These are phyloP conservation scores for Plantago elongata DNA, from an alignment of 257 asterid species.

Conservation along the genomic window DNA sequence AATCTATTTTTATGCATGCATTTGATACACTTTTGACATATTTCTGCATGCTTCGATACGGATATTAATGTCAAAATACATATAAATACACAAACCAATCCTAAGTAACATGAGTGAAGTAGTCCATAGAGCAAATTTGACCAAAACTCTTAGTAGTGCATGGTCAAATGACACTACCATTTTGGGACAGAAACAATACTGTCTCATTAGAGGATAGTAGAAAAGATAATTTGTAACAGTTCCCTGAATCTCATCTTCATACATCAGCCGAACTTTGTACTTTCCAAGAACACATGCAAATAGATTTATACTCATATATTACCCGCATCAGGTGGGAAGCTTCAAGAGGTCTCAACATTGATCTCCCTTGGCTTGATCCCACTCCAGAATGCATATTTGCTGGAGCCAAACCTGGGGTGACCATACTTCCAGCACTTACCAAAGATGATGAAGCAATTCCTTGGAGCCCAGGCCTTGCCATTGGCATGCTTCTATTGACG, in stretches of 20 bases:
- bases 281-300: conserved; percentile 3
- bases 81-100: too few species aligned
- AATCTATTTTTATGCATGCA: too few species aligned
- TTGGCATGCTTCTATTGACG: conserved; percentile 57
- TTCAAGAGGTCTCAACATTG: conserved; percentile 60
- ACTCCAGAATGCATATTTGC: conserved; percentile 61
- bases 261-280: neutral
- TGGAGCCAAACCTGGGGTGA: conserved; percentile 58
- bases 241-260: neutral
- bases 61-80: too few species aligned
- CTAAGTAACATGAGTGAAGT: too few species aligned
- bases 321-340: conserved; percentile 66
- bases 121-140: too few species aligned
- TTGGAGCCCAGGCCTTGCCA: conserved; percentile 72
- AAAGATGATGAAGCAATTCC: conserved; percentile 58
- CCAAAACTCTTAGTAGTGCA: too few species aligned
- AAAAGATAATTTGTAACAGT: too few species aligned
- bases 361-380: conserved; percentile 64
- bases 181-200: too few species aligned
- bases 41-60: too few species aligned
- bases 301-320: conserved; percentile 9
- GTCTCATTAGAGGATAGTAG: neutral
- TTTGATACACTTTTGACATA: too few species aligned
- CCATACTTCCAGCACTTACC: conserved; percentile 58
- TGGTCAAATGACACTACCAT: too few species aligned